Conservation (phyloP, 139 green algal genomes). For the Picochlorum sp. region DNA sequence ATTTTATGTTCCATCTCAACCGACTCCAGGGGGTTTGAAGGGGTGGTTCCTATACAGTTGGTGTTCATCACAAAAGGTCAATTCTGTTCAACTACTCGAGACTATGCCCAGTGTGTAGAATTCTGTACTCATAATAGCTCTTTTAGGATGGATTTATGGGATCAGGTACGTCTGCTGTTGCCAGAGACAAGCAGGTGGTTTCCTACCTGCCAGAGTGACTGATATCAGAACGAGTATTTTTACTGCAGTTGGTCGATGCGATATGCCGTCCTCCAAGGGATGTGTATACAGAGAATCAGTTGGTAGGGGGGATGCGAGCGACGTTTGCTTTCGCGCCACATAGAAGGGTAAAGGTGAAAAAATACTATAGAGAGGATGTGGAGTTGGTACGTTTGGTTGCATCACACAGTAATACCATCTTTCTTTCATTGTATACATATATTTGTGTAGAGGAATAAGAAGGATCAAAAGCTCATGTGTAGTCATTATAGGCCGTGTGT, state of each 20-base stretch:
- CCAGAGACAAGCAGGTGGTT: background rate
- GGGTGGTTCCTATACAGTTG: no score
- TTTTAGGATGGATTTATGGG: background rate
- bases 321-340: slow-evolving; percentile 34
- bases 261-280: slow-evolving; percentile 76
- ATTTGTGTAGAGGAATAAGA: slow-evolving; percentile 52
- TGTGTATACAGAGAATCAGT: slow-evolving; percentile 38
- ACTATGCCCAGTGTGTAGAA: no score
- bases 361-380: slow-evolving; percentile 30
- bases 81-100: no score
- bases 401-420: background rate
- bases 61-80: no score
- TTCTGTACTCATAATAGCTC: background rate
- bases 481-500: slow-evolving; percentile 57
- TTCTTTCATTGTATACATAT: no score
- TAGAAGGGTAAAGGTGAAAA: slow-evolving; percentile 9
- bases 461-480: slow-evolving; percentile 55
- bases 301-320: slow-evolving; percentile 41
- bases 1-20: no score
- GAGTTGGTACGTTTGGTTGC: slow-evolving; percentile 4
- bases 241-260: slow-evolving; percentile 43
- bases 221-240: background rate
- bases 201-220: background rate
- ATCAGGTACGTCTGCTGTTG: background rate
- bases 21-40: no score